Conservation (phyloP, 73 alveolate species). For the Tetrahymena malaccensis region DNA sequence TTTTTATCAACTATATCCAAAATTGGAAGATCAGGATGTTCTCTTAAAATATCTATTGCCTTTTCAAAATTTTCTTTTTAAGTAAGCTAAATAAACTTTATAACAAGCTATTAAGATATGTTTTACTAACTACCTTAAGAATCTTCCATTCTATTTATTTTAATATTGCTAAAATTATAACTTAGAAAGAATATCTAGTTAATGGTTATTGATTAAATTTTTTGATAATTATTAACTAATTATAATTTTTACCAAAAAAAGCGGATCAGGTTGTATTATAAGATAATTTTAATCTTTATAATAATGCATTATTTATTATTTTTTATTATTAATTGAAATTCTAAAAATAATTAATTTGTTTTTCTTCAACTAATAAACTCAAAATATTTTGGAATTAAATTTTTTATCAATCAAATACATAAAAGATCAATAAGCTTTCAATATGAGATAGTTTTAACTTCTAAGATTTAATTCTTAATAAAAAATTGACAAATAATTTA, state of each 20-base stretch:
- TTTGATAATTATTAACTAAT: background rate
- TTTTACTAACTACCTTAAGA: background rate
- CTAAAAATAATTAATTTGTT: too few species aligned
- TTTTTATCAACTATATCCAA: background rate
- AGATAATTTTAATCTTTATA: background rate
- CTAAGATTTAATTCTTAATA: too few species aligned
- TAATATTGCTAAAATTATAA: too few species aligned
- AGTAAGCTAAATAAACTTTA: background rate
- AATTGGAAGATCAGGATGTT: background rate
- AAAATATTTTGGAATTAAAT: too few species aligned
- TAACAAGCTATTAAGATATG: background rate
- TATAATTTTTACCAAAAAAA: background rate
- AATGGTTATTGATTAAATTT: background rate
- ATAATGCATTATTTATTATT: background rate
- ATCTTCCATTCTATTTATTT: background rate
- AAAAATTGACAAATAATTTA: too few species aligned
- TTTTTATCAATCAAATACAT: too few species aligned
- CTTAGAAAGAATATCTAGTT: background rate
- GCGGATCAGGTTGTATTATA: background rate
- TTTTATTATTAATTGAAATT: too few species aligned
- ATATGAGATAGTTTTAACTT: too few species aligned
- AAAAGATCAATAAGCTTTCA: too few species aligned
- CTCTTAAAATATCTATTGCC: background rate
- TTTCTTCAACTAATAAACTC: too few species aligned
- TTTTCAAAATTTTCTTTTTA: background rate